Evolutionary conservation across 2,329 filamentous ascomycete species (phyloP).

Genomic region (Sordariomycetes sp.): DNA sequence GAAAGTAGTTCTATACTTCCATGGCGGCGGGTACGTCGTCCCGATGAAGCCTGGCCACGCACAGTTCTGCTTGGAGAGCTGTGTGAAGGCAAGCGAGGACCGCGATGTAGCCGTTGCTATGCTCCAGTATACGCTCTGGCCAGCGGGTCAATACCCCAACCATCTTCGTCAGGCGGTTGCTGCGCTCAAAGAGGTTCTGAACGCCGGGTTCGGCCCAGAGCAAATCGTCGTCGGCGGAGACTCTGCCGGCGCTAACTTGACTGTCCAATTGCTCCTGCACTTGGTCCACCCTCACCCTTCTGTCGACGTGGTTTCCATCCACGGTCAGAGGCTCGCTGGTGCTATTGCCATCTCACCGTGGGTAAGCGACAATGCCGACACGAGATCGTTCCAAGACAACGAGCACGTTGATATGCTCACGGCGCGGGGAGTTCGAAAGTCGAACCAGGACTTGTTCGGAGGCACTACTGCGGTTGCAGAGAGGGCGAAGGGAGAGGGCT

Average conservation of each 20-base stretch:
- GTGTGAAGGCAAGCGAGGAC: conserved; percentile 9
- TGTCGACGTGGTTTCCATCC: conserved; percentile 10
- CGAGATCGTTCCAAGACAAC: conserved; percentile 14
- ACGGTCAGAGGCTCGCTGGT: conserved; percentile 12
- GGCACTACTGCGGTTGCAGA: background rate
- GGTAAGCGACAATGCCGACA: conserved; percentile 11
- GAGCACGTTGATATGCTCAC: conserved; percentile 18
- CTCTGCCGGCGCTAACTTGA: conserved; percentile 21
- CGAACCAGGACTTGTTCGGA: background rate
- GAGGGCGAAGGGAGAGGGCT: too few relatives aligned
- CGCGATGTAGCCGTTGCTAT: conserved; percentile 16
- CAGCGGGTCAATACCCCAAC: conserved; percentile 14
- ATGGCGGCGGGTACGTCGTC: conserved; percentile 14
- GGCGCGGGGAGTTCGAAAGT: background rate
- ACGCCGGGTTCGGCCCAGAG: conserved; percentile 13
- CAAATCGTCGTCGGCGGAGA: conserved; percentile 22
- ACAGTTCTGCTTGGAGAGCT: conserved; percentile 14
- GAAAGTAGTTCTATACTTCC: conserved; percentile 15
- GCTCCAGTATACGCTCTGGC: conserved; percentile 19
- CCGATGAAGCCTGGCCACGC: conserved; percentile 12
- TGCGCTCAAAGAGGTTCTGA: conserved; percentile 16
- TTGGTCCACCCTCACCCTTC: conserved; percentile 16
- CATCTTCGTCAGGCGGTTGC: conserved; percentile 18
- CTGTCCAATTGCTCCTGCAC: conserved; percentile 17
- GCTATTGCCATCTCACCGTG: conserved; percentile 19